Base-by-base conservation (phyloP, 805 yeast species). In the Wickerhamiella brachini region DNA sequence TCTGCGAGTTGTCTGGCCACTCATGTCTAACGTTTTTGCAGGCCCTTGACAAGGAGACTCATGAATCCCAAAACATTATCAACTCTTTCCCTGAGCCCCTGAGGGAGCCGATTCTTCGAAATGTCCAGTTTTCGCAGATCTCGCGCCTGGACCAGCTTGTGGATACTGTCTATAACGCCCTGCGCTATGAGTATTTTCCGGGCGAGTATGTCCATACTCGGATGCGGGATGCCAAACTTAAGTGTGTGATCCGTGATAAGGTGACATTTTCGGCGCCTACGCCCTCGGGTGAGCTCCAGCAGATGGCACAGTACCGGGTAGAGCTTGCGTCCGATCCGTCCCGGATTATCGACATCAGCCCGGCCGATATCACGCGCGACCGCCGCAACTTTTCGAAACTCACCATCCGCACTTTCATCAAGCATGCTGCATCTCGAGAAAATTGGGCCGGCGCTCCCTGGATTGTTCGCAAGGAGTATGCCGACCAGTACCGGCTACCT, bases 1-100 rank as follows among this genome's bases (percentile, higher is more conserved):
- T 88, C 12, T 93, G 97, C 69, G 98, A 93, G 67, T 83, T 90
- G 47, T 86, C 97, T 0, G 98, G 98, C 13, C 85, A 87, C 60
- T 83, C 96, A 17, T 83, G 94, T 60, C 73, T 90, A 52, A 86
- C 96, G 0, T 93, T 77, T 64, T 89, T 89, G 64, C 94, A 93
- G 61, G 98, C 97, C 0, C 72, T 78, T 45, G 78, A 79, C 50
- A 80, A 84, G 53, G 98, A 90, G 68, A 75, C 55, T 39, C 47
- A 49, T 4, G 69, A 65, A 54, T 57, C 79, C 61, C 60, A 72
- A 48, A 58, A 77, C 54, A 87, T 90, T 49, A 95, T 88, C 60
- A 71, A 75, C 51, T 76, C 78, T 61, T 93, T 93, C 65, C 98
- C 98, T 5, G 94, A 90, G 58, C 83, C 94, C 43, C 74, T 89